Evolutionary conservation across 805 yeast genomes (phyloP), one percentile per base, ranked within the genome.

Genomic region (Ogataea henricii): DNA sequence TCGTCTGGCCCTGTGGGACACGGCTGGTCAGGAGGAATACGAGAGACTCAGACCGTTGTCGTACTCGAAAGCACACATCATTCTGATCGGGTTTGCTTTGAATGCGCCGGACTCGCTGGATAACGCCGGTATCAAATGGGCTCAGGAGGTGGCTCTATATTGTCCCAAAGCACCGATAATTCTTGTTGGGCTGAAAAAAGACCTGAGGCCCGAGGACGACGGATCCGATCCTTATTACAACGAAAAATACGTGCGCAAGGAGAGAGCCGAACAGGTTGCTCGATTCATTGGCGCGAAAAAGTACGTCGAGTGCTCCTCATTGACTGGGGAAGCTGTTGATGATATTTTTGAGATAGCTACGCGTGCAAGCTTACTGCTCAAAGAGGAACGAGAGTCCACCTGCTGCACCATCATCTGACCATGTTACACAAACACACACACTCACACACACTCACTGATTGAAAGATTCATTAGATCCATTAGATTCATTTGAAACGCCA

Each of bases 21-120:
- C 97, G 1, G 97, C 97, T 3, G 97, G 97, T 2, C 97, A 90
- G 68, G 97, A 90, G 70, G 97, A 90, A 67, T 90, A 90, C 64
- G 97, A 90, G 64, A 72, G 97, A 49, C 71, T 91, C 49, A 78
- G 97, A 52, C 97, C 97, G 0, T 71, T 91, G 54, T 86, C 96
- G 18, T 91, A 91, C 62, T 80, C 91, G 9, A 85, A 88, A 58
- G 95, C 97, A 2, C 87, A 91, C 65, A 87, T 88, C 47, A 85
- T 91, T 44, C 70, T 90, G 46, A 85, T 90, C 45, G 97, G 92
- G 0, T 91, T 87, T 69, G 89, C 97, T 0, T 72, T 90, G 16
- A 88, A 91, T 64, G 83, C 81, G 22, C 90, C 89, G 1, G 97
- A 91, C 57, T 87, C 96, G 0, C 70, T 91, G 41, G 86, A 81